Conservation (phyloP, 2,329 filamentous ascomycete species). For the Neodidymelliopsis sp. region DNA sequence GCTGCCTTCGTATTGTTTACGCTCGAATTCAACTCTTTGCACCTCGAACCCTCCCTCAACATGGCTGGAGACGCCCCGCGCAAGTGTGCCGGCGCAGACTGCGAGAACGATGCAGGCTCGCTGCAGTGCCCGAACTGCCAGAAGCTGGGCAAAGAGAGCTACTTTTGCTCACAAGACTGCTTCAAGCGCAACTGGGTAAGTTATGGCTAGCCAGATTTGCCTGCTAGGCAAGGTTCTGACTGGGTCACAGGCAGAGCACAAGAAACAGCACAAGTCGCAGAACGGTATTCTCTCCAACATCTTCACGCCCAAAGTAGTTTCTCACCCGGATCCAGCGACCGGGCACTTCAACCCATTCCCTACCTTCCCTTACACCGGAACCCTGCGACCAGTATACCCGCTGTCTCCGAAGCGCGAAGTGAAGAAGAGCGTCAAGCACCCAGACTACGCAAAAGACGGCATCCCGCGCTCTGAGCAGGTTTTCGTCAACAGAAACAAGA, state of each 20-base stretch:
- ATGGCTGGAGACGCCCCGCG: conserved; percentile 59
- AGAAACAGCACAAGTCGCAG: conserved; percentile 82
- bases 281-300: conserved; percentile 76
- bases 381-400: conserved; percentile 81
- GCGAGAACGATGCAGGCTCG: conserved; percentile 82
- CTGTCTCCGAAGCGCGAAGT: conserved; percentile 58
- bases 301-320: conserved; percentile 80
- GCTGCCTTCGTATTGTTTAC: not conserved
- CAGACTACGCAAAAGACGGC: conserved; percentile 88
- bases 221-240: conserved; percentile 31
- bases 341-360: conserved; percentile 93
- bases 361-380: conserved; percentile 80
- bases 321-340: conserved; percentile 90
- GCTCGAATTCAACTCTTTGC: not conserved
- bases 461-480: conserved; percentile 71
- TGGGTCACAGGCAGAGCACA: conserved; percentile 74
- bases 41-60: conserved; percentile 5
- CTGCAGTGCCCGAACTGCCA: conserved; percentile 95
- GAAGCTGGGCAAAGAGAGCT: conserved; percentile 89
- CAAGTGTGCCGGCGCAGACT: conserved; percentile 83
- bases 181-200: conserved; percentile 98
- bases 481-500: conserved; percentile 77
- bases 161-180: conserved; percentile 97
- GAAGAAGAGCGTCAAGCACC: conserved; percentile 80
- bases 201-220: conserved; percentile 24